Percentiles rank a stretch among this genome's conserved stretches.
Evolutionary conservation across 495 filamentous ascomycete species (phyloP).

Genomic region (Trichoderma erinaceum): DNA sequence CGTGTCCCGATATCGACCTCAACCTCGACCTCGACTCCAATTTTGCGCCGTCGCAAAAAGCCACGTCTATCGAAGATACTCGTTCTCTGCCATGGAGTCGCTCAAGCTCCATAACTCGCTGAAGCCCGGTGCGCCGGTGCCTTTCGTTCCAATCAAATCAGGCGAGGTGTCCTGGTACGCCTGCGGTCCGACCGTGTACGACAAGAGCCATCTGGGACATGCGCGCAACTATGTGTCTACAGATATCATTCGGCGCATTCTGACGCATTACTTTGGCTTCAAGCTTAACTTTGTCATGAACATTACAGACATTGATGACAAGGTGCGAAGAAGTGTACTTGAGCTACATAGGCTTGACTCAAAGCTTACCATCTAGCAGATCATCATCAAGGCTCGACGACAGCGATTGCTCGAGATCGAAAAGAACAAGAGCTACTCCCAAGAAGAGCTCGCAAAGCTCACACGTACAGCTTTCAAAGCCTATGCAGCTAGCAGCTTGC

Average conservation of each 20-base stretch:
- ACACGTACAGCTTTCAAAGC: constrained; percentile 59
- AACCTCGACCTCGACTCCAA: constrained; percentile 20
- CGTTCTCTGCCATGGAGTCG: constrained; percentile 35
- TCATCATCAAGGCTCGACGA: constrained; percentile 77
- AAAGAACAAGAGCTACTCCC: constrained; percentile 36
- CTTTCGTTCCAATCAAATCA: constrained; percentile 68
- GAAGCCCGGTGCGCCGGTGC: constrained; percentile 59
- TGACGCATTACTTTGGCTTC: constrained; percentile 80
- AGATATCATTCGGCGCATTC: constrained; percentile 83
- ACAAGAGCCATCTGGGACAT: constrained; percentile 84
- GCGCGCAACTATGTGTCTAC: constrained; percentile 91
- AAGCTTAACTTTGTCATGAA: constrained; percentile 93
- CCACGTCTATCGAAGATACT: constrained; percentile 4
- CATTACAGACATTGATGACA: constrained; percentile 88
- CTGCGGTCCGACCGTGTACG: constrained; percentile 91
- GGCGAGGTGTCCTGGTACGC: constrained; percentile 82
- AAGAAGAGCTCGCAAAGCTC: constrained; percentile 42
- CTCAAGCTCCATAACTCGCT: constrained; percentile 73
- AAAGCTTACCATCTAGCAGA: constrained; percentile 39
- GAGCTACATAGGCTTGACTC: neutral
- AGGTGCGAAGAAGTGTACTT: constrained; percentile 41
- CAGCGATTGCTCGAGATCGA: constrained; percentile 65
- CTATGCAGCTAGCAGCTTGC: constrained; percentile 75
- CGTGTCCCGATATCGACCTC: constrained; percentile 21
- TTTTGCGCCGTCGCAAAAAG: constrained; percentile 13